Conservation (phyloP, 768 basidiomycete species). For the Amanita exitialis region DNA sequence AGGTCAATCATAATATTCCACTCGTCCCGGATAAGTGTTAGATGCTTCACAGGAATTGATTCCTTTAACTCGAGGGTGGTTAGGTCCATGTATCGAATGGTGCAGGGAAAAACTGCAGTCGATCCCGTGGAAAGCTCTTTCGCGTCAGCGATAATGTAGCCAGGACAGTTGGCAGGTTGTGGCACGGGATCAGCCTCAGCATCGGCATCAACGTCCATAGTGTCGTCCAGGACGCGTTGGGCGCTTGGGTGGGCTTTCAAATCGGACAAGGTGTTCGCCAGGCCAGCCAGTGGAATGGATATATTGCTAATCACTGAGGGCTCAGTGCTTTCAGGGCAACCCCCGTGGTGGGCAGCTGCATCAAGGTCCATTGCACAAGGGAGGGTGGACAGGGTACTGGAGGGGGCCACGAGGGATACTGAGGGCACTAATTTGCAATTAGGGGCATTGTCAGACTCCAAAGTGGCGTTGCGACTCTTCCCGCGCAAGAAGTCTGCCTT, state of each 20-base stretch:
- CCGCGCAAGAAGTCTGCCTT: not conserved
- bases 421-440: not conserved
- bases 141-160: not conserved
- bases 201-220: not conserved
- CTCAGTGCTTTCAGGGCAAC: not conserved
- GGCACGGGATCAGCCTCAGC: not conserved
- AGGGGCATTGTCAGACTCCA: not conserved
- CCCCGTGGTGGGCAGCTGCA: not conserved
- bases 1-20: not conserved
- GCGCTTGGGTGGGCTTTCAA: not conserved
- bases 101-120: not conserved
- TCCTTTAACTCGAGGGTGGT: not conserved
- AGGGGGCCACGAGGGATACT: not conserved
- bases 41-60: not conserved
- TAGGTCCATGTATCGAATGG: conserved; percentile 1
- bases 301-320: not conserved
- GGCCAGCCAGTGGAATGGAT: not conserved
- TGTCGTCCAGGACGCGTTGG: not conserved
- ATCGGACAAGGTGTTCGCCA: not conserved
- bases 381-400: not conserved
- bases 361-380: not conserved
- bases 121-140: not conserved
- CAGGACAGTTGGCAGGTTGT: not conserved
- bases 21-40: not conserved
- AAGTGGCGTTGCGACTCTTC: not conserved